A percentile compares a stretch with the other conserved stretches of the same genome.
These are phyloP conservation scores for Trypanosoma brucei DNA, from an alignment of 208 protist genomes.

Conservation along the genomic window DNA sequence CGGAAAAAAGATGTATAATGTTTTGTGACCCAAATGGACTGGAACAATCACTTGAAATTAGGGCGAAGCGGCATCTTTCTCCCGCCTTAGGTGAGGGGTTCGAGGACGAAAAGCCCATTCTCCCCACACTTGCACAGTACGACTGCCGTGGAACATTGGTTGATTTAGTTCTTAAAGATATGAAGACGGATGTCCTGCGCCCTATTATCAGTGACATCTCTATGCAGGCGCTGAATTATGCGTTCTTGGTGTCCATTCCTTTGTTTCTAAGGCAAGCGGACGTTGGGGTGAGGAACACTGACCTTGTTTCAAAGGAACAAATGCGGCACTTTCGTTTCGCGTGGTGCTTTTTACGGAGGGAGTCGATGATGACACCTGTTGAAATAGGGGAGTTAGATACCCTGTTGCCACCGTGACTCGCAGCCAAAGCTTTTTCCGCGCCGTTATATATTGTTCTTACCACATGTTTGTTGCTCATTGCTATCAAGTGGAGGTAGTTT, in stretches of 20 bases:
- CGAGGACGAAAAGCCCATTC: slow-evolving; percentile 14
- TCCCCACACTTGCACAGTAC: slow-evolving; percentile 39
- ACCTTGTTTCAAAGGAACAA: slow-evolving; percentile 80
- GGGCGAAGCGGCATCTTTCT: slow-evolving; percentile 1
- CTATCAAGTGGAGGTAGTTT: too few relatives aligned
- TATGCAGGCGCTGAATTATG: slow-evolving; percentile 68
- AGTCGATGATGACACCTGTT: slow-evolving; percentile 77
- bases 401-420: slow-evolving; percentile 57
- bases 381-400: slow-evolving; percentile 73
- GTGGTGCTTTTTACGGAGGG: slow-evolving; percentile 77
- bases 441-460: too few relatives aligned
- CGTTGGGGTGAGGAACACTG: slow-evolving; percentile 66
- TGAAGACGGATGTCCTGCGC: slow-evolving; percentile 34
- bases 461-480: too few relatives aligned
- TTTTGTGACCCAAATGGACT: slow-evolving; percentile 13
- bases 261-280: slow-evolving; percentile 78
- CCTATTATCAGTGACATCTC: slow-evolving; percentile 58
- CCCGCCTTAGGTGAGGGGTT: neutral
- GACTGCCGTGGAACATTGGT: slow-evolving; percentile 53
- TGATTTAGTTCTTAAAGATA: slow-evolving; percentile 51
- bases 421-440: neutral
- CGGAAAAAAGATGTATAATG: slow-evolving; percentile 5
- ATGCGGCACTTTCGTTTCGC: slow-evolving; percentile 83
- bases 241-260: slow-evolving; percentile 74
- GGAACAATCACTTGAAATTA: slow-evolving; percentile 6